phyloP scores from a whole-genome alignment of 768 basidiomycete species.

The Filobasidium floriforme region DNA sequence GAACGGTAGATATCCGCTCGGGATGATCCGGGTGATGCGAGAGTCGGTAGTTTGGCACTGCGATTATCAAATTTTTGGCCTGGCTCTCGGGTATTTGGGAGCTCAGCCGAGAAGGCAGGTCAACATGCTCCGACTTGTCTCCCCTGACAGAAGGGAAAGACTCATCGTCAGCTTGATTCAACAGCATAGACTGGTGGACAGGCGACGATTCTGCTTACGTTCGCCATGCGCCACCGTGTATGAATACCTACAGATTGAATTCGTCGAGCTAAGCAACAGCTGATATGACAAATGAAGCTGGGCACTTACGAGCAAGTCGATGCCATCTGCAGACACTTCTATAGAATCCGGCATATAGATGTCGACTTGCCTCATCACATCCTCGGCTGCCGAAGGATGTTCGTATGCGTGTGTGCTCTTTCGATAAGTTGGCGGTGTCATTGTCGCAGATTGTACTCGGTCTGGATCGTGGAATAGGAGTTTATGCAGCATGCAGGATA shows the following conservation, averaged over 20 bases:
- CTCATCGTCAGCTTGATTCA: neutral
- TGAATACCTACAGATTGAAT: slow-evolving; percentile 14
- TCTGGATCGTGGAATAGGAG: too few relatives aligned
- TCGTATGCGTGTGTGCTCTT: too few relatives aligned
- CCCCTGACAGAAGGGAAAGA: slow-evolving; percentile 9
- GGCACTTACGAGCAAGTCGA: slow-evolving; percentile 1
- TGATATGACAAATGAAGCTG: neutral
- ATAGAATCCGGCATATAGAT: neutral
- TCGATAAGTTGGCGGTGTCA: too few relatives aligned
- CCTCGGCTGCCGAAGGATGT: neutral
- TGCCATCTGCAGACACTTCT: neutral
- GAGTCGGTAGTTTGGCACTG: slow-evolving; percentile 23
- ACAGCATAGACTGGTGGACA: too few relatives aligned
- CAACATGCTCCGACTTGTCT: slow-evolving; percentile 22
- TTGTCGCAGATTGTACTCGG: too few relatives aligned
- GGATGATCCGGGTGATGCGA: slow-evolving; percentile 21
- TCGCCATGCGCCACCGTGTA: slow-evolving; percentile 26
- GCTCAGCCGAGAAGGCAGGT: slow-evolving; percentile 11
- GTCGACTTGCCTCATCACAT: neutral
- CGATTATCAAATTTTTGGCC: neutral
- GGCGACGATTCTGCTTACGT: slow-evolving; percentile 13
- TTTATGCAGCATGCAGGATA: too few relatives aligned
- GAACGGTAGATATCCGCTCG: slow-evolving; percentile 7
- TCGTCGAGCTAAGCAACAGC: neutral
- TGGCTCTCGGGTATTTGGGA: neutral